phyloP scores from a whole-genome alignment of 2,329 filamentous ascomycete genomes.

The Ophiostoma ulmi region DNA sequence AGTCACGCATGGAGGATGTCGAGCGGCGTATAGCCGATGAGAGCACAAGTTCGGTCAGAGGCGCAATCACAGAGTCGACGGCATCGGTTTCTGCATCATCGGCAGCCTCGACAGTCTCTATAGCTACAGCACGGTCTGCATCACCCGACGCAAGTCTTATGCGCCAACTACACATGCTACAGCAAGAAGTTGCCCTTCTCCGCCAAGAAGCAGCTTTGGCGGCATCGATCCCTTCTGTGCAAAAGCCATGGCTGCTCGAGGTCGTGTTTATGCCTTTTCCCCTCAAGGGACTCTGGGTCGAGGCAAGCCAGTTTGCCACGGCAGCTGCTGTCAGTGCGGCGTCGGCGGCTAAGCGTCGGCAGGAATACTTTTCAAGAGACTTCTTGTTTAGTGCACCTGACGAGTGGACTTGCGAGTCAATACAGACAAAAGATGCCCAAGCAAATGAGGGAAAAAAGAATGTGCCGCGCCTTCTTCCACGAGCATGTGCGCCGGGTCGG shows the following conservation, averaged over 20 bases:
- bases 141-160: constrained; percentile 33
- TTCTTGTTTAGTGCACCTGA: constrained; percentile 32
- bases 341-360: constrained; percentile 31
- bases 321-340: constrained; percentile 27
- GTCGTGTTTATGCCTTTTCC: constrained; percentile 70
- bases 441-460: constrained; percentile 44
- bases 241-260: constrained; percentile 65
- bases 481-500: constrained; percentile 60
- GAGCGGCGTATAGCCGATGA: constrained; percentile 48
- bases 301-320: constrained; percentile 44
- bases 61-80: constrained; percentile 35
- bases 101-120: constrained; percentile 40
- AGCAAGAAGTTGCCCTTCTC: constrained; percentile 29
- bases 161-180: constrained; percentile 39
- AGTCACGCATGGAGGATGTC: constrained; percentile 57
- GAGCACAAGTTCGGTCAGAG: constrained; percentile 38
- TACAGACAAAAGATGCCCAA: constrained; percentile 27
- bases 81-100: constrained; percentile 33
- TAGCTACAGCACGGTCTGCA: constrained; percentile 15
- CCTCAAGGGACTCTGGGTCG: constrained; percentile 52
- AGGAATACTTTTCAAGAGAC: constrained; percentile 26
- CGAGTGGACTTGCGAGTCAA: constrained; percentile 48
- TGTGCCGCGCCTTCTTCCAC: constrained; percentile 61
- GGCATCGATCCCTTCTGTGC: background rate
- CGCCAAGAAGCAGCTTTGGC: background rate